Conservation (phyloP, 208 protist species). For the Leishmania major region DNA sequence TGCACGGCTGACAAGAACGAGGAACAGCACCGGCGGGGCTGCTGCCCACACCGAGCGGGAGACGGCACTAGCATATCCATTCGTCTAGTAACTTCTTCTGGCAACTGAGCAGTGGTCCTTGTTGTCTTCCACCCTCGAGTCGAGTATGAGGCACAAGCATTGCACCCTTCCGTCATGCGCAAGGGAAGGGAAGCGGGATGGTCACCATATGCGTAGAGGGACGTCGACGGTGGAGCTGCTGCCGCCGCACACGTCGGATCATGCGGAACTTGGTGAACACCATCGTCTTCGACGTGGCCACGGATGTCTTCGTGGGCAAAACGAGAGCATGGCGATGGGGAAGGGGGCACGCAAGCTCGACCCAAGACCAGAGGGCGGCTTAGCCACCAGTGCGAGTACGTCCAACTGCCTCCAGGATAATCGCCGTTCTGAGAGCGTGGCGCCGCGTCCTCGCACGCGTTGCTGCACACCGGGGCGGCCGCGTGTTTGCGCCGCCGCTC, state of each 20-base stretch:
- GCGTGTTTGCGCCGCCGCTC: neutral
- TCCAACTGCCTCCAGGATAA: conserved; percentile 7
- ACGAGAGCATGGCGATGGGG: neutral
- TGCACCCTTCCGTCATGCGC: neutral
- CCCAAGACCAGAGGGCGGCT: conserved; percentile 8
- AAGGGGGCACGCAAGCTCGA: neutral
- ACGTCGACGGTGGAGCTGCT: neutral
- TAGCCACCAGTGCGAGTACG: conserved; percentile 21
- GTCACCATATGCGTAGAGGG: conserved; percentile 18
- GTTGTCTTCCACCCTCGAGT: neutral
- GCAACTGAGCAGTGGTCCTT: neutral
- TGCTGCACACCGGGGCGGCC: neutral
- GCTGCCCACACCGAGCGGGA: neutral
- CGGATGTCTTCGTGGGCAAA: neutral
- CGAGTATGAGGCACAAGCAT: neutral
- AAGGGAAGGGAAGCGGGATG: conserved; percentile 8
- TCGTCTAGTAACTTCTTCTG: neutral
- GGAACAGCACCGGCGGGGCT: neutral
- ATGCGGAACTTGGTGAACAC: neutral
- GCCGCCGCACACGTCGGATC: neutral
- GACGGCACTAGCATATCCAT: neutral
- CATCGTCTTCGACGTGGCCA: neutral
- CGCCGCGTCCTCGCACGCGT: neutral
- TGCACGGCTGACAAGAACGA: conserved; percentile 12
- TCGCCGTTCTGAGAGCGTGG: neutral